Evolutionary conservation across 2,329 filamentous ascomycete genomes (phyloP), one percentile per base, ranked within the genome.

Genomic region (Herpomyces periplanetae): DNA sequence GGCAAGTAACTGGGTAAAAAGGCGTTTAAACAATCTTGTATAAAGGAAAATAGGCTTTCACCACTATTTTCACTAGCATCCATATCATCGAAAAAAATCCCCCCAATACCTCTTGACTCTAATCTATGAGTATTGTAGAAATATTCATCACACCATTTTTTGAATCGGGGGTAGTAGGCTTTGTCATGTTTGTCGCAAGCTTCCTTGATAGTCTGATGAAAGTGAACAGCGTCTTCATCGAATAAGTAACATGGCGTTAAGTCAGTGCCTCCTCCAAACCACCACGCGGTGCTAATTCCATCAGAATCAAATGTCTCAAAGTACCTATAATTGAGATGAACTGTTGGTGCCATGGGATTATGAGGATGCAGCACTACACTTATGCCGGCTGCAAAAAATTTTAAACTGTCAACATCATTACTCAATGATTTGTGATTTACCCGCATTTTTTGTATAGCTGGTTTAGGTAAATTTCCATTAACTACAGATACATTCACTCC

Each of bases 11-110:
- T 63, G 1, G 80, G 80, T 22, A 91, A 37, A 46, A 96, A 96
- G 5, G 71, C 62, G 24, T 58, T 55, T 22, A 88, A 46, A 30
- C 65, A 68, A 33, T 73, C 66, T 33, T 73, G 64, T 21, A 73
- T 54, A 29, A 88, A 91, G 8, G 64, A 56, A 35, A 96, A 91
- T 1, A 73, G 52, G 27, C 71, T 66, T 35, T 91, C 73, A 29
- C 66, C 60, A 31, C 80, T 66, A 24, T 71, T 68, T 30, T 75
- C 64, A 1, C 54, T 51, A 30, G 65, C 64, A 36, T 96, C 80
- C 7, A 96, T 49, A 36, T 96, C 80, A 39, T 96, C 80, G 33
- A 96, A 96, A 52, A 96, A 96, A 39, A 96, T 91, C 20, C 80
- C 80, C 20, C 80, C 80, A 13, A 96, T 44, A 22, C 80, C 80